These are phyloP conservation scores for Metschnikowia drakensbergensis DNA, from an alignment of 805 yeast species.

Conservation along the genomic window DNA sequence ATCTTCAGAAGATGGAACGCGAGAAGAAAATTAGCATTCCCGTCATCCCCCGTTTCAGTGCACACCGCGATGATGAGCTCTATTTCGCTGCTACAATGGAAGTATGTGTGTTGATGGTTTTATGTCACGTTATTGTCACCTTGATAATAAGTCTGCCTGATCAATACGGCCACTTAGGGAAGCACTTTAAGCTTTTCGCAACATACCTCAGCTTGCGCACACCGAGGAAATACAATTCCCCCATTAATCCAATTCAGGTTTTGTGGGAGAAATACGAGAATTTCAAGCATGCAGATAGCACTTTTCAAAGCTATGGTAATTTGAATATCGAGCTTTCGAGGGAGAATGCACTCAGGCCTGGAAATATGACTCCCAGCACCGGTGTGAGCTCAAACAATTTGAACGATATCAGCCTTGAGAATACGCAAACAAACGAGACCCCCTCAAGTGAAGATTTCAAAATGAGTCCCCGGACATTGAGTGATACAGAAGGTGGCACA, in stretches of 20 bases:
- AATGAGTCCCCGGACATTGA: neutral
- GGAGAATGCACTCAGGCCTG: neutral
- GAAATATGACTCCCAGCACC: neutral
- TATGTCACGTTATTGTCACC: constrained; percentile 14
- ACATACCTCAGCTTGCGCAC: constrained; percentile 10
- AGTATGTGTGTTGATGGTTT: constrained; percentile 14
- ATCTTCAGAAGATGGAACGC: constrained; percentile 10
- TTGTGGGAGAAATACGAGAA: constrained; percentile 9
- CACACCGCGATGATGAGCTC: constrained; percentile 3
- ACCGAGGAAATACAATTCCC: constrained; percentile 18
- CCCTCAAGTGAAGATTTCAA: constrained; percentile 1
- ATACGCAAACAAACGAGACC: neutral
- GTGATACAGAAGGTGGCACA: neutral
- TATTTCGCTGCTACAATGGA: constrained; percentile 17
- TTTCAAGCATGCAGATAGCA: constrained; percentile 7
- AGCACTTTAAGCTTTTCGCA: constrained; percentile 15
- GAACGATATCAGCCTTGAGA: neutral
- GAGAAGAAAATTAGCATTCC: constrained; percentile 3
- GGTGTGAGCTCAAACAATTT: neutral
- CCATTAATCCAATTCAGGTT: constrained; percentile 12
- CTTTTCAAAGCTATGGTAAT: constrained; percentile 2
- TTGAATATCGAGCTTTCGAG: neutral
- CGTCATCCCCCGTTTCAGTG: neutral
- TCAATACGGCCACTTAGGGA: constrained; percentile 17
- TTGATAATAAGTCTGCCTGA: constrained; percentile 17